These are phyloP conservation scores for barrel medic (Medicago truncatula) DNA, from an alignment of 306 rosid genomes.

Conservation along the genomic window DNA sequence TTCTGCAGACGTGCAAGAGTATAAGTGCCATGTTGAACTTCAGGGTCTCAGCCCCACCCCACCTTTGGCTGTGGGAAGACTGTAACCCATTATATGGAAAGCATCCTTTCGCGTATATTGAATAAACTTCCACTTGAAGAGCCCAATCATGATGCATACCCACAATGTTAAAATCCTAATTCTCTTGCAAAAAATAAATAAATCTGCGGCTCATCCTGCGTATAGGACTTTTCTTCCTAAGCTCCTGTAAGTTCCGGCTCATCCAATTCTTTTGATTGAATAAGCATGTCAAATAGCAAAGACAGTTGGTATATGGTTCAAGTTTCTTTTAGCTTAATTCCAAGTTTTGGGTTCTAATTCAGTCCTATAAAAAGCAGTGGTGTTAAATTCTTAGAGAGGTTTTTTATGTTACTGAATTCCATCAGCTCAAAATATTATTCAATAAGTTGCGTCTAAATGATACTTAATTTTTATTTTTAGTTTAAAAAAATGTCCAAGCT, in stretches of 20 bases:
- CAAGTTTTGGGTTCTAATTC: no score
- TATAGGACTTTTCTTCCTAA: conserved; percentile 73
- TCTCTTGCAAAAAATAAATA: conserved; percentile 84
- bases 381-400: no score
- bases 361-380: no score
- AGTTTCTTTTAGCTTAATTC: no score
- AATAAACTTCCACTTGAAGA: conserved; percentile 84
- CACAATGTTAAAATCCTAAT: conserved; percentile 88
- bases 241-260: conserved; percentile 96
- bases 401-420: no score
- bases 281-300: no score
- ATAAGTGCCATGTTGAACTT: conserved; percentile 97
- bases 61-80: conserved; percentile 90
- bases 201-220: conserved; percentile 70
- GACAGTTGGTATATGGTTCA: no score
- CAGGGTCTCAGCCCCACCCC: conserved; percentile 89
- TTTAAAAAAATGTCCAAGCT: no score
- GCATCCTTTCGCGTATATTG: conserved; percentile 72
- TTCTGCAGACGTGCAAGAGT: conserved; percentile 91
- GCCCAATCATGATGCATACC: conserved; percentile 73
- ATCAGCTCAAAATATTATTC: no score
- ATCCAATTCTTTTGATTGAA: no score
- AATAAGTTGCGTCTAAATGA: no score
- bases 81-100: conserved; percentile 77
- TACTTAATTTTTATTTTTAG: no score